phyloP scores from a whole-genome alignment of 2,329 filamentous ascomycete genomes.

The Epichloe brachyelytri region DNA sequence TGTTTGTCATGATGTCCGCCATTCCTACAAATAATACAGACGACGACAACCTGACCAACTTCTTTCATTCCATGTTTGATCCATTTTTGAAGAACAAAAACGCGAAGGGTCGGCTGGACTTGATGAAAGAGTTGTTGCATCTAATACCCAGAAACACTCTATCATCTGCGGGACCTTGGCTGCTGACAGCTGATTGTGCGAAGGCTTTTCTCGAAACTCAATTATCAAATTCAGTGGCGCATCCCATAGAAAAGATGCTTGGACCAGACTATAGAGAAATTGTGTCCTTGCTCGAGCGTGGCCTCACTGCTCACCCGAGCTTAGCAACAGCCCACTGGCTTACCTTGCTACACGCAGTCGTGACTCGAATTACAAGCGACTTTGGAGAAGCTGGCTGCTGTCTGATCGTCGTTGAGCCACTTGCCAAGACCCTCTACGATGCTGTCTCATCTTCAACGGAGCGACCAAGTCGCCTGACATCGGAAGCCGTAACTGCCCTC shows the following conservation, averaged over 20 bases:
- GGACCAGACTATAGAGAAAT: constrained; percentile 60
- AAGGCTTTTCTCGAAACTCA: constrained; percentile 26
- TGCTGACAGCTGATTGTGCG: constrained; percentile 35
- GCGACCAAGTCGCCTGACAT: constrained; percentile 15
- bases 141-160: constrained; percentile 31
- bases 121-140: constrained; percentile 39
- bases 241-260: constrained; percentile 29
- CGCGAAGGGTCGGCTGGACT: constrained; percentile 28
- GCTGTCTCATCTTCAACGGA: constrained; percentile 5
- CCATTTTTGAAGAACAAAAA: constrained; percentile 45
- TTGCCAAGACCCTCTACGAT: constrained; percentile 44
- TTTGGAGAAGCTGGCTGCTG: constrained; percentile 55
- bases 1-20: constrained; percentile 48
- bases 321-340: constrained; percentile 36
- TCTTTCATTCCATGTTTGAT: constrained; percentile 39
- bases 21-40: constrained; percentile 34
- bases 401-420: constrained; percentile 55
- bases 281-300: constrained; percentile 52
- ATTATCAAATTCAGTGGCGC: neutral
- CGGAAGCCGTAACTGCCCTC: constrained; percentile 22
- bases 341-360: constrained; percentile 43
- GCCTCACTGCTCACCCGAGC: constrained; percentile 37
- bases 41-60: constrained; percentile 29
- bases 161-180: constrained; percentile 37
- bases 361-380: constrained; percentile 44